These are phyloP conservation scores for Aspergillus luchuensis DNA, from an alignment of 2,329 filamentous ascomycete species.

Conservation along the genomic window DNA sequence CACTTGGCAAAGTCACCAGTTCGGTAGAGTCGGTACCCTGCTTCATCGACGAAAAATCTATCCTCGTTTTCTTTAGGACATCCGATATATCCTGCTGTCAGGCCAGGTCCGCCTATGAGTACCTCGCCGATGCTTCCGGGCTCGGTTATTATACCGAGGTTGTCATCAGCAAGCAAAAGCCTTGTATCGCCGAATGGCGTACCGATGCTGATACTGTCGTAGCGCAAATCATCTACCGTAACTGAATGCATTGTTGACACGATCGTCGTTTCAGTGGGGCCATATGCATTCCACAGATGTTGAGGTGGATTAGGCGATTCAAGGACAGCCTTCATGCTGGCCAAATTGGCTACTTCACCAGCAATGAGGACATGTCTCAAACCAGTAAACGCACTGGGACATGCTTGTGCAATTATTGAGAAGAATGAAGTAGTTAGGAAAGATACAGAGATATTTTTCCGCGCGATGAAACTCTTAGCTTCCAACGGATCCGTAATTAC, in stretches of 20 bases:
- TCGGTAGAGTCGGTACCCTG: conserved; percentile 68
- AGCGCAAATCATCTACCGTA: conserved; percentile 4
- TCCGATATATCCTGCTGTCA: conserved; percentile 71
- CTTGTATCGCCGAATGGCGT: conserved; percentile 12
- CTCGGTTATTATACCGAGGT: background rate
- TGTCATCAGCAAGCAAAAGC: conserved; percentile 11
- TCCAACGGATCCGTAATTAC: conserved; percentile 14
- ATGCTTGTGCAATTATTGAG: conserved; percentile 11
- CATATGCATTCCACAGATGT: conserved; percentile 21
- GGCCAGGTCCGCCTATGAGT: conserved; percentile 71
- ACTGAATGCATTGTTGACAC: conserved; percentile 13
- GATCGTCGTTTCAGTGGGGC: conserved; percentile 19
- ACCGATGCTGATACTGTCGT: conserved; percentile 14
- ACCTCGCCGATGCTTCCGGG: conserved; percentile 75
- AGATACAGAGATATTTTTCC: conserved; percentile 4
- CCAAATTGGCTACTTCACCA: conserved; percentile 14
- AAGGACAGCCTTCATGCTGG: conserved; percentile 14
- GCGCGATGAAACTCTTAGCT: conserved; percentile 9
- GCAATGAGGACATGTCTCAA: conserved; percentile 13
- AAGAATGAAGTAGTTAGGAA: conserved; percentile 15
- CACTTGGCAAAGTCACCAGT: conserved; percentile 78
- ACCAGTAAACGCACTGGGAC: conserved; percentile 11
- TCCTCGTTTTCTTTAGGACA: conserved; percentile 59
- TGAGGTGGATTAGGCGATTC: conserved; percentile 10
- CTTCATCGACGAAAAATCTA: conserved; percentile 66